These are phyloP conservation scores for Mucor mucedo DNA, from an alignment of 371 early-diverging fungal species.

Conservation along the genomic window DNA sequence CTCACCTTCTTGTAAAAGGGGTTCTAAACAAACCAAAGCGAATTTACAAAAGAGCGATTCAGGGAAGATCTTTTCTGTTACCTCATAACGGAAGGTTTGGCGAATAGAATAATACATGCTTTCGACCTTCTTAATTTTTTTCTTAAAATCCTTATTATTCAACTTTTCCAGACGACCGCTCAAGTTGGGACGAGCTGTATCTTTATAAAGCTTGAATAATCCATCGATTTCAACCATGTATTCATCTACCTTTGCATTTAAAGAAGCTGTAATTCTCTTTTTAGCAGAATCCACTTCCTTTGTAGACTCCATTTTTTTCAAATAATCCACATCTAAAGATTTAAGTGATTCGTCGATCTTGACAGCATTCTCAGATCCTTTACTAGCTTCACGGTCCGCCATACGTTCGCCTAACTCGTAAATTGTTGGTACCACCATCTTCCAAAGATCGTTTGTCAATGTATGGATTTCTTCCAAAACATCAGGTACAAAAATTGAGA, in stretches of 20 bases:
- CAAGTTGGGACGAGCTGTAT: constrained; percentile 48
- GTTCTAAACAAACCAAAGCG: constrained; percentile 60
- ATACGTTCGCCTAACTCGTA: constrained; percentile 48
- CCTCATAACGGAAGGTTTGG: constrained; percentile 29
- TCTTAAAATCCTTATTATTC: constrained; percentile 70
- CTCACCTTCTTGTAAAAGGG: constrained; percentile 77
- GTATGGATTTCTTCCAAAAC: constrained; percentile 33
- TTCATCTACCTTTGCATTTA: constrained; percentile 26
- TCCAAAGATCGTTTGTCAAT: constrained; percentile 42
- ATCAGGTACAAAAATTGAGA: constrained; percentile 34
- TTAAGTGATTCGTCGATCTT: constrained; percentile 9
- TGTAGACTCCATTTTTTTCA: constrained; percentile 25
- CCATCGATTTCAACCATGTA: constrained; percentile 49
- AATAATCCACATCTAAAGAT: constrained; percentile 9
- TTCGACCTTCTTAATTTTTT: constrained; percentile 67
- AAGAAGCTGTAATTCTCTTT: constrained; percentile 38
- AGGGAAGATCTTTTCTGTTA: constrained; percentile 34
- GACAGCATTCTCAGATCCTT: constrained; percentile 9
- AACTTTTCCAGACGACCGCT: constrained; percentile 64
- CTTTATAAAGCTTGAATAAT: constrained; percentile 55
- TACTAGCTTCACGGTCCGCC: constrained; percentile 17
- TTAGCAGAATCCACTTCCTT: constrained; percentile 43
- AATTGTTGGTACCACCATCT: constrained; percentile 44
- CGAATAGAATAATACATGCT: constrained; percentile 32
- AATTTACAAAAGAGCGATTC: constrained; percentile 36